Evolutionary conservation across 371 early-diverging fungal species (phyloP), one percentile per base, ranked within the genome.

Genomic region (Rhizopus delemar): DNA sequence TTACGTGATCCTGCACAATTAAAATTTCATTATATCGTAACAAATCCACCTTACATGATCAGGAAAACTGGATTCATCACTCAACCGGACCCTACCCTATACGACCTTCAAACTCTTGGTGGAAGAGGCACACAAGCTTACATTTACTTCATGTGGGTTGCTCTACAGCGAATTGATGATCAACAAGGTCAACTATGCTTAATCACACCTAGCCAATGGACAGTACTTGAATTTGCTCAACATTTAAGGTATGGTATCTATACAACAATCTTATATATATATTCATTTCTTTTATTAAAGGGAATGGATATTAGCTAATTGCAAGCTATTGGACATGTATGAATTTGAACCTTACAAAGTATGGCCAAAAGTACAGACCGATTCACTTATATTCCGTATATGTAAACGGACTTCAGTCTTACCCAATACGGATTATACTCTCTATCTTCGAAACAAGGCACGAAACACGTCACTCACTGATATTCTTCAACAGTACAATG

Each of bases 41-140:
- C 85, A 29, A 87, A 87, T 56, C 87, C 87, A n/a, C 87, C 87
- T 5, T 87, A 87, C 55, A 83, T 85, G 83, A 86, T 85, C 13
- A 68, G 86, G 22, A 85, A 84, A 41, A 86, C 84, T 0, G 86
- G 86, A 0, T 81, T 79, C 5, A 77, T 85, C 8, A 74, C 84
- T 8, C 77, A 74, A 8, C 82, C 86, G 1, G 86, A 86, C 46
- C 71, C 80, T 5, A 65, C 68, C 3, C 62, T 87, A 3, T 87
- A 82, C 43, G 85, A 87, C 57, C 74, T 74, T 54, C 51, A 56
- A 3, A 69, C 75, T 8, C 46, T 87, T 4, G 84, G 81, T 0
- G 77, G 83, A 11, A 68, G 69, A 56, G 73, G 76, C 1, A 67
- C 69, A 13, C 75, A 78, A 43, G 74, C 75, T 5, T 78, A 77